A percentile compares a stretch with the other conserved stretches of the same genome.
Evolutionary conservation across 768 basidiomycete species (phyloP).

Genomic region (Cystobasidium ongulense): DNA sequence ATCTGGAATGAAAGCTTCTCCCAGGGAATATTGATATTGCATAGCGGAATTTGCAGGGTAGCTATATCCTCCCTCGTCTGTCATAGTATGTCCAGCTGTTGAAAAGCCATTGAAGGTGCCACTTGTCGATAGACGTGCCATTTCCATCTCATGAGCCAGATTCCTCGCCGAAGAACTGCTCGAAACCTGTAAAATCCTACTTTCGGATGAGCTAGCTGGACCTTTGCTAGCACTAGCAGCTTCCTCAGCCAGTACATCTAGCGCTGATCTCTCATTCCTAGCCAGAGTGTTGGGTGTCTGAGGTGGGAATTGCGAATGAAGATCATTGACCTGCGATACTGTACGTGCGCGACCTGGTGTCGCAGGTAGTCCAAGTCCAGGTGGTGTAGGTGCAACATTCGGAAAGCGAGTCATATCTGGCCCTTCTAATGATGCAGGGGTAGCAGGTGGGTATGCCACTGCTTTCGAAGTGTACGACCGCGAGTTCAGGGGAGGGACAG

Average conservation of each 20-base stretch:
- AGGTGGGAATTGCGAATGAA: not conserved
- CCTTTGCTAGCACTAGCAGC: conserved; percentile 19
- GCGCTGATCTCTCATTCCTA: conserved; percentile 9
- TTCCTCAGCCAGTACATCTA: conserved; percentile 36
- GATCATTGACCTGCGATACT: not conserved
- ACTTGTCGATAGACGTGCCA: not conserved
- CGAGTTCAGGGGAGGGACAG: too few relatives aligned
- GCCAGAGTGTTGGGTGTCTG: conserved; percentile 9
- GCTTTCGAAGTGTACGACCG: not conserved
- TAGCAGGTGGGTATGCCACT: not conserved
- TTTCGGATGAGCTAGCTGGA: not conserved
- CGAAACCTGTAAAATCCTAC: not conserved
- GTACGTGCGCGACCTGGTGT: not conserved
- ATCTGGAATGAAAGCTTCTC: not conserved
- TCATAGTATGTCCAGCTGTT: not conserved
- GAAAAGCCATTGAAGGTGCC: not conserved
- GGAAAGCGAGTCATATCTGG: conserved; percentile 3
- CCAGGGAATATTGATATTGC: not conserved
- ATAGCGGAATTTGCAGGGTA: not conserved
- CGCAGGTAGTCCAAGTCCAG: not conserved
- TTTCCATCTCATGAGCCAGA: not conserved
- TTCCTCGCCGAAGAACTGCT: not conserved
- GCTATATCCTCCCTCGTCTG: too few relatives aligned
- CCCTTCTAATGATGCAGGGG: not conserved
- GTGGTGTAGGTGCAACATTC: not conserved